A percentile compares a stretch with the other conserved stretches of the same genome.
Conservation (phyloP, 495 filamentous ascomycete genomes). For the Glarea lozoyensis region DNA sequence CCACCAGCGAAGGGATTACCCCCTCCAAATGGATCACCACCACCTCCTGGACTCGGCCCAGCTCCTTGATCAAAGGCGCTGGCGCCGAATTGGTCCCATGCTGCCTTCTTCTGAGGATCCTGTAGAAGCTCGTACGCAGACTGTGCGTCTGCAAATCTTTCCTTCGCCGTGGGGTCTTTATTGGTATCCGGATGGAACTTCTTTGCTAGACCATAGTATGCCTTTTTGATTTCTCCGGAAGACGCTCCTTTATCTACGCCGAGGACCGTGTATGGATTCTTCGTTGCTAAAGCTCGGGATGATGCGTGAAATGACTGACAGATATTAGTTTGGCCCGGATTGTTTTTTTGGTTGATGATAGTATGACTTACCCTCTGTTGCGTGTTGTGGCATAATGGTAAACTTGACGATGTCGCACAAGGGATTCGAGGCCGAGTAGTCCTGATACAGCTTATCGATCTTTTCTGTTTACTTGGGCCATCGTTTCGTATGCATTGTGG, state of each 20-base stretch:
- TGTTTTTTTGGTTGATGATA: too few species aligned
- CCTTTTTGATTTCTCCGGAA: constrained; percentile 90
- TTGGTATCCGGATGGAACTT: constrained; percentile 98
- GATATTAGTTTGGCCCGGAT: not conserved
- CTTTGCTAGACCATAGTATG: constrained; percentile 96
- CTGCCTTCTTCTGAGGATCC: constrained; percentile 82
- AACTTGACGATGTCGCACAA: too few species aligned
- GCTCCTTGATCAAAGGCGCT: constrained; percentile 76
- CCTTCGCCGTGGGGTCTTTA: constrained; percentile 84
- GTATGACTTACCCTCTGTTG: constrained; percentile 10
- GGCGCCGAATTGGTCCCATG: constrained; percentile 83
- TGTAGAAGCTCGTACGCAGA: constrained; percentile 86
- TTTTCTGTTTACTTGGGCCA: constrained; percentile 23
- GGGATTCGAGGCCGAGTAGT: not conserved
- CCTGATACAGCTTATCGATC: constrained; percentile 20
- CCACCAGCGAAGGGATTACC: constrained; percentile 48
- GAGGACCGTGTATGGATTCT: constrained; percentile 79
- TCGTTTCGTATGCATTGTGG: constrained; percentile 30
- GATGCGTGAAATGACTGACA: constrained; percentile 71
- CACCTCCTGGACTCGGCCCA: constrained; percentile 39
- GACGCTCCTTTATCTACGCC: constrained; percentile 76
- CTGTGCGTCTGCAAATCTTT: constrained; percentile 88
- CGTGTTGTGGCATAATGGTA: too few species aligned
- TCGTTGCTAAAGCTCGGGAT: constrained; percentile 40
- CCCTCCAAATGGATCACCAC: constrained; percentile 54